phyloP scores from a whole-genome alignment of 1,284 basidiomycete species.

The Cerioporus squamosus region DNA sequence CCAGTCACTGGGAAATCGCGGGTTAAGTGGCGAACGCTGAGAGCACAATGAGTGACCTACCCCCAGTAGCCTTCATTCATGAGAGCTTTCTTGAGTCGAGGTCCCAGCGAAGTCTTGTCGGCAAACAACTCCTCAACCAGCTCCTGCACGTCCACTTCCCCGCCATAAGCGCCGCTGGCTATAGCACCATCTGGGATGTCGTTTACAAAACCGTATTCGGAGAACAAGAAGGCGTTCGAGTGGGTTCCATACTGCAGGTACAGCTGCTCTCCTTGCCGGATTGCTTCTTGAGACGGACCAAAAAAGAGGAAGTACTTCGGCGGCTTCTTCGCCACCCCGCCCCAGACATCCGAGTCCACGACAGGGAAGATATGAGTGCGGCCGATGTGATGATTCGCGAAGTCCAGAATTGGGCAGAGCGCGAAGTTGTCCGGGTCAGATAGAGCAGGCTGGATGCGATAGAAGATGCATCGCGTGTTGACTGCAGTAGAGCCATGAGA shows the following conservation, averaged over 20 bases:
- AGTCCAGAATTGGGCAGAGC: conserved; percentile 84
- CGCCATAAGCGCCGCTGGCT: conserved; percentile 35
- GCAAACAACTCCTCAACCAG: conserved; percentile 55
- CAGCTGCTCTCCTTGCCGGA: conserved; percentile 63
- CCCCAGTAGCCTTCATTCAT: conserved; percentile 74
- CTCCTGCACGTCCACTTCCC: conserved; percentile 69
- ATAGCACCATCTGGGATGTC: conserved; percentile 32
- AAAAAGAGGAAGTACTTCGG: conserved; percentile 49
- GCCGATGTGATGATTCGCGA: conserved; percentile 72
- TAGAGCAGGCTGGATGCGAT: conserved; percentile 59
- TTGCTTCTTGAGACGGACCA: conserved; percentile 46
- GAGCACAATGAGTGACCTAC: conserved; percentile 45
- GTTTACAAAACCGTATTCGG: conserved; percentile 86
- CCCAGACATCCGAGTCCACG: conserved; percentile 42
- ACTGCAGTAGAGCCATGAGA: conserved; percentile 49
- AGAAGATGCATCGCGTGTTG: conserved; percentile 86
- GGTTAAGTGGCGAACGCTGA: neutral
- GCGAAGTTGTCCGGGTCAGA: conserved; percentile 77
- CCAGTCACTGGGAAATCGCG: conserved; percentile 63
- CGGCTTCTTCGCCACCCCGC: neutral
- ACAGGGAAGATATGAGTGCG: conserved; percentile 49
- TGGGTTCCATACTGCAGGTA: conserved; percentile 80
- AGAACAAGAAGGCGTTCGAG: conserved; percentile 72
- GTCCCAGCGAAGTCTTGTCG: conserved; percentile 37
- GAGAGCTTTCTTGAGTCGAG: conserved; percentile 55